A percentile compares a stretch with the other conserved stretches of the same genome.
Evolutionary conservation across 2,329 filamentous ascomycete genomes (phyloP).

Genomic region (Pseudopithomyces maydicus): DNA sequence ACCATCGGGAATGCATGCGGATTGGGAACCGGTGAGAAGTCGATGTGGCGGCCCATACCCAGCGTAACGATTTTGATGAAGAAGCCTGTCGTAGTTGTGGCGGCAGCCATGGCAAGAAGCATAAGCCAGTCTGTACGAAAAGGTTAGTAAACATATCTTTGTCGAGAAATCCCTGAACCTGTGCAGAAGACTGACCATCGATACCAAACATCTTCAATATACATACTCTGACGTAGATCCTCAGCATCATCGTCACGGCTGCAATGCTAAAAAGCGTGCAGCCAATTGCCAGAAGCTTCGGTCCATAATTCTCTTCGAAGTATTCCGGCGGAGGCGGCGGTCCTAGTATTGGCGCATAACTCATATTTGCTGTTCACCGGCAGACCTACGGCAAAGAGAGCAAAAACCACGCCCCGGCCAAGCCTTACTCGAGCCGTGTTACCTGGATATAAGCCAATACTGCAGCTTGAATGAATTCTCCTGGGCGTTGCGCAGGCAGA

Average conservation of each 20-base stretch:
- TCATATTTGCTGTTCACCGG: constrained; percentile 10
- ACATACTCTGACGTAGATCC: constrained; percentile 25
- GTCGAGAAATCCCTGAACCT: neutral
- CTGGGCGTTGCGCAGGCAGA: too few species aligned
- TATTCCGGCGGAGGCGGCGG: constrained; percentile 31
- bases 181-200: neutral
- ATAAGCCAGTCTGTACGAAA: constrained; percentile 10
- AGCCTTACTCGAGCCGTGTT: neutral
- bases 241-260: constrained; percentile 17
- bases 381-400: neutral
- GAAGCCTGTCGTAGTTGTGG: constrained; percentile 18
- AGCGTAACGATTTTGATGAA: constrained; percentile 32
- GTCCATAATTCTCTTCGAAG: constrained; percentile 42
- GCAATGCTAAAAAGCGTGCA: constrained; percentile 45
- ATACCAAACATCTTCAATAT: constrained; percentile 20
- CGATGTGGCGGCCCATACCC: constrained; percentile 54
- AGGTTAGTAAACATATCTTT: neutral
- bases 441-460: neutral
- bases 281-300: constrained; percentile 48
- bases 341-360: neutral
- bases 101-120: constrained; percentile 12
- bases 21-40: neutral
- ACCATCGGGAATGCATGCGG: constrained; percentile 29
- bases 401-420: neutral
- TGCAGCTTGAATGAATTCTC: too few species aligned